These are phyloP conservation scores for Dactylonectria macrodidyma DNA, from an alignment of 2,329 filamentous ascomycete genomes.

Conservation along the genomic window DNA sequence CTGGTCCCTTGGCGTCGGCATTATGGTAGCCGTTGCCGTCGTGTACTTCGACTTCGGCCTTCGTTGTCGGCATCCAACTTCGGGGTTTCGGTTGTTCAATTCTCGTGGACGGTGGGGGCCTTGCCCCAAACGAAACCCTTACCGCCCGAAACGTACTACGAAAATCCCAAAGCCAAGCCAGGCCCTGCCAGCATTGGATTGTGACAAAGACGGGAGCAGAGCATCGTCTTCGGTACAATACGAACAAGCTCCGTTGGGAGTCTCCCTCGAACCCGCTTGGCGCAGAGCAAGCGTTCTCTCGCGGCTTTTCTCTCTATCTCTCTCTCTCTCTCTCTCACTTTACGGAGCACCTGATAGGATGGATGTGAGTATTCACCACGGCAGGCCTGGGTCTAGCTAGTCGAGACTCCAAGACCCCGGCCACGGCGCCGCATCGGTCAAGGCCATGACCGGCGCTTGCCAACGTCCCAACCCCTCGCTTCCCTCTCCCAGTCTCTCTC, in stretches of 20 bases:
- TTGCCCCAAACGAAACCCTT: neutral
- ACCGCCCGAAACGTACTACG: conserved; percentile 1
- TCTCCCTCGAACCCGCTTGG: conserved; percentile 7
- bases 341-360: conserved; percentile 19
- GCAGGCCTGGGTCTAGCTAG: neutral
- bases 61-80: neutral
- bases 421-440: conserved; percentile 14
- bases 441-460: conserved; percentile 20
- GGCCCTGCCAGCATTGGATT: neutral
- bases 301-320: neutral
- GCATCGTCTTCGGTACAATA: neutral
- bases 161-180: conserved; percentile 2
- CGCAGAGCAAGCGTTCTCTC: conserved; percentile 2
- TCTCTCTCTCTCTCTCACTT: neutral
- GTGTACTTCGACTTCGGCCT: too few relatives aligned
- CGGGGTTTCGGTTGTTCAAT: conserved; percentile 8
- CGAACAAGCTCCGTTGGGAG: neutral
- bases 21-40: neutral
- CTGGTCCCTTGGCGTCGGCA: conserved; percentile 6
- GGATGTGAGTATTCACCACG: conserved; percentile 6
- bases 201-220: neutral
- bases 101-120: conserved; percentile 3
- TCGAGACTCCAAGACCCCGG: neutral
- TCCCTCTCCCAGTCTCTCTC: neutral
- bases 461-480: conserved; percentile 8